Evolutionary conservation across 495 filamentous ascomycete species (phyloP).

Genomic region (Hyaloscypha finlandica): DNA sequence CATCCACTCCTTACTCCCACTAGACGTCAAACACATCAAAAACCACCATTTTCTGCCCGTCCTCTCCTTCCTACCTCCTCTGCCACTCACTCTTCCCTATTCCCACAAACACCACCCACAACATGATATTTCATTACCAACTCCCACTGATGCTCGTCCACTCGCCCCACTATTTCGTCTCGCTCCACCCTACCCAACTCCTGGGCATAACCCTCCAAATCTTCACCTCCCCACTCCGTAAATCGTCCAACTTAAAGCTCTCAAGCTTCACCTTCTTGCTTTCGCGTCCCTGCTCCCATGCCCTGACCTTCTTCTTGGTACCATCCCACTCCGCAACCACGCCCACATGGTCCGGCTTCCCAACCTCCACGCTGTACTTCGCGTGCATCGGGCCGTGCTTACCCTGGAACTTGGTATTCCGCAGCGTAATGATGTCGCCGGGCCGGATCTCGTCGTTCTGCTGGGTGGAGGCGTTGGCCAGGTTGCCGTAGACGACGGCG

Average conservation of each 20-base stretch:
- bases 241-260: constrained; percentile 88
- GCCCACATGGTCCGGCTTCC: constrained; percentile 89
- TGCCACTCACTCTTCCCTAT: not conserved
- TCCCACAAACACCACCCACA: not conserved
- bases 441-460: constrained; percentile 93
- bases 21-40: not conserved
- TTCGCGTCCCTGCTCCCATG: constrained; percentile 94
- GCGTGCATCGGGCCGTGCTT: constrained; percentile 93
- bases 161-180: constrained; percentile 26
- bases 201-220: constrained; percentile 95
- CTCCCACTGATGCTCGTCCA: not conserved
- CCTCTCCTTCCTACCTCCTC: no score
- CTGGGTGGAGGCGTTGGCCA: constrained; percentile 87
- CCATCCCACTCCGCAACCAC: constrained; percentile 99
- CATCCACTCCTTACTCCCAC: not conserved
- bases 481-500: constrained; percentile 87
- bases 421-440: constrained; percentile 90
- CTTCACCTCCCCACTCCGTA: constrained; percentile 93
- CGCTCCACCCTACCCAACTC: constrained; percentile 89
- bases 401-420: constrained; percentile 93
- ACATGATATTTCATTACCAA: not conserved
- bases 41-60: not conserved
- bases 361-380: constrained; percentile 88
- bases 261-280: constrained; percentile 93
- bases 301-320: constrained; percentile 95